phyloP scores from a whole-genome alignment of 2,329 filamentous ascomycete genomes.

The Lizonia empirigonia region DNA sequence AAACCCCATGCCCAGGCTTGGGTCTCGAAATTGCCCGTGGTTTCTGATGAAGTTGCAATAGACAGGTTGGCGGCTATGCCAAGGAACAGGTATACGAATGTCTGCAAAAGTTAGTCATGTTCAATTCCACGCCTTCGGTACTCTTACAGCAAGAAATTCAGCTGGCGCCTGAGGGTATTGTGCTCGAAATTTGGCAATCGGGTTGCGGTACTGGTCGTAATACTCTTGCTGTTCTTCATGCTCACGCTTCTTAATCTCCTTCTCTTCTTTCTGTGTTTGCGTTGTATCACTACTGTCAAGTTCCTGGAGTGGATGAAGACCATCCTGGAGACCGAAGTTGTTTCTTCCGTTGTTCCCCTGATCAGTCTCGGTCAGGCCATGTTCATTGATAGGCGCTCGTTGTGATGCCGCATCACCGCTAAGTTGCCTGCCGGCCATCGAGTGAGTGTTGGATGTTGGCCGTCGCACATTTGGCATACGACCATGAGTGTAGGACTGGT shows the following conservation, averaged over 20 bases:
- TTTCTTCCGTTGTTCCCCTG: conserved; percentile 20
- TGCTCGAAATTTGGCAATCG: conserved; percentile 57
- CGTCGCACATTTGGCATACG: conserved; percentile 24
- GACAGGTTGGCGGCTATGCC: conserved; percentile 59
- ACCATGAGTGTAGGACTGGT: conserved; percentile 20
- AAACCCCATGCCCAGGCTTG: conserved; percentile 57
- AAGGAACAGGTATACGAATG: conserved; percentile 45
- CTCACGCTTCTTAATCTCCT: conserved; percentile 47
- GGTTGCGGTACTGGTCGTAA: conserved; percentile 58
- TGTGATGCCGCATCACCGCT: conserved; percentile 4
- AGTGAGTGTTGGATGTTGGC: conserved; percentile 5
- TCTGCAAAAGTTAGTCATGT: conserved; percentile 36
- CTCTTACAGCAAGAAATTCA: conserved; percentile 57
- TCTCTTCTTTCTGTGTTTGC: conserved; percentile 43
- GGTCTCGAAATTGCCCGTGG: conserved; percentile 39
- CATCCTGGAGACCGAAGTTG: conserved; percentile 53
- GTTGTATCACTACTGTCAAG: conserved; percentile 33
- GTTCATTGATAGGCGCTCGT: conserved; percentile 32
- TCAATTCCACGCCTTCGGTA: not conserved
- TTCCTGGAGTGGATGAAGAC: conserved; percentile 48
- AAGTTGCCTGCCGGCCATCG: conserved; percentile 16
- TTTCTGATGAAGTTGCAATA: conserved; percentile 55
- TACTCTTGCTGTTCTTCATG: conserved; percentile 54
- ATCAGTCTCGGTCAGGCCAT: conserved; percentile 25
- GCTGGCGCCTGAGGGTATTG: conserved; percentile 60